A percentile compares a stretch with the other conserved stretches of the same genome.
Evolutionary conservation across 305 asterid species (phyloP).

Genomic region (Fraxinus floribunda): DNA sequence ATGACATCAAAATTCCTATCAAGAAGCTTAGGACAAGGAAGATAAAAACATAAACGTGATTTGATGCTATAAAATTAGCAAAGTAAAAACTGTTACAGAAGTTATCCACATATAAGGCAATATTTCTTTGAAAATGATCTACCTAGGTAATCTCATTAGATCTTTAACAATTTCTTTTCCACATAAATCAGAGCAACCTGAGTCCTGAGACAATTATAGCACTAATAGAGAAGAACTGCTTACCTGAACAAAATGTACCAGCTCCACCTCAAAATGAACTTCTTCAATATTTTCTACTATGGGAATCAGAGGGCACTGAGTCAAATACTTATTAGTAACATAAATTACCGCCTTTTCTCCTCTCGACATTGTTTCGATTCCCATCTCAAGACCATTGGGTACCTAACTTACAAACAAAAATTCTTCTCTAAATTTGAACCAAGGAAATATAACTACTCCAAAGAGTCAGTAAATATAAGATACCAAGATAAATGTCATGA

Average conservation of each 20-base stretch:
- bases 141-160: too few relatives aligned
- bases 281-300: slow-evolving; percentile 58
- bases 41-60: background rate
- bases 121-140: too few relatives aligned
- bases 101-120: background rate
- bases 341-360: slow-evolving; percentile 87
- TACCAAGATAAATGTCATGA: slow-evolving; percentile 9
- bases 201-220: too few relatives aligned
- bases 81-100: background rate
- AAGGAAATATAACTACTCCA: background rate
- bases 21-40: background rate
- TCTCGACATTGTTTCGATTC: slow-evolving; percentile 81
- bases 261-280: slow-evolving; percentile 88
- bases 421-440: background rate
- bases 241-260: slow-evolving; percentile 89
- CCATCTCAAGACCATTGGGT: slow-evolving; percentile 97
- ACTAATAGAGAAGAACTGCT: slow-evolving; percentile 14
- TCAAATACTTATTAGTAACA: slow-evolving; percentile 57
- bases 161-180: background rate
- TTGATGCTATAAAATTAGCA: background rate
- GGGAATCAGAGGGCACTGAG: slow-evolving; percentile 59
- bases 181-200: too few relatives aligned
- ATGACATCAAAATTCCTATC: background rate
- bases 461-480: background rate
- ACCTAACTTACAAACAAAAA: slow-evolving; percentile 45